These are phyloP conservation scores for Malassezia restricta DNA, from an alignment of 1,284 basidiomycete genomes.

Conservation along the genomic window DNA sequence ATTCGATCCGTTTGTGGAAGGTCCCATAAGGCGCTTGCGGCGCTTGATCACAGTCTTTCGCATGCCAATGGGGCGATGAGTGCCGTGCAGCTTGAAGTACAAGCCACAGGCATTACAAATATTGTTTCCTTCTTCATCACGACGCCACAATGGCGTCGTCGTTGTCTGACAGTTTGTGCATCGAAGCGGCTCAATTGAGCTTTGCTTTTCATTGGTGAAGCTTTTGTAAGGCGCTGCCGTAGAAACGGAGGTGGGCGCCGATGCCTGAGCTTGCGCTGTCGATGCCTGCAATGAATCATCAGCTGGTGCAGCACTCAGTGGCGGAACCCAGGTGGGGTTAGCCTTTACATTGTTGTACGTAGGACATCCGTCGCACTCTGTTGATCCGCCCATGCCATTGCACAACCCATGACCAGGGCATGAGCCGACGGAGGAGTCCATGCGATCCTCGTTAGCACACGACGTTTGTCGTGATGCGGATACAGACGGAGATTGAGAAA, in stretches of 20 bases:
- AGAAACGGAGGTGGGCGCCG: neutral
- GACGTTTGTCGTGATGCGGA: neutral
- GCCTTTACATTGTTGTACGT: conserved; percentile 34
- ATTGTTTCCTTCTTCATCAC: conserved; percentile 79
- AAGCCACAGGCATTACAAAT: conserved; percentile 78
- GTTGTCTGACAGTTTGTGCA: conserved; percentile 82
- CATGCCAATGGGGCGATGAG: conserved; percentile 92
- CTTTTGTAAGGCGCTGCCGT: neutral
- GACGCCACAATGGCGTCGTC: conserved; percentile 77
- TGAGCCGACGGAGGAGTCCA: conserved; percentile 16
- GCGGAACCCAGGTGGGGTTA: neutral
- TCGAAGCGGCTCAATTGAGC: conserved; percentile 27
- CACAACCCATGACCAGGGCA: conserved; percentile 40
- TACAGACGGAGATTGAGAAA: too few species aligned
- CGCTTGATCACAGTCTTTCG: conserved; percentile 98
- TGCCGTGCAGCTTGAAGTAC: conserved; percentile 95
- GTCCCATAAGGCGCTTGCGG: conserved; percentile 75
- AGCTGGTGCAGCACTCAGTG: neutral
- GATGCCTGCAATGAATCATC: neutral
- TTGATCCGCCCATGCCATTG: conserved; percentile 39
- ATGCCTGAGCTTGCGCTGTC: neutral
- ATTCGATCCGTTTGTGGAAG: neutral
- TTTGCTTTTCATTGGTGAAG: conserved; percentile 2
- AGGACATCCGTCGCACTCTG: conserved; percentile 36
- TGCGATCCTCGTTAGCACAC: neutral